phyloP scores from a whole-genome alignment of 1,284 basidiomycete genomes.

The Laetiporus sulphureus region DNA sequence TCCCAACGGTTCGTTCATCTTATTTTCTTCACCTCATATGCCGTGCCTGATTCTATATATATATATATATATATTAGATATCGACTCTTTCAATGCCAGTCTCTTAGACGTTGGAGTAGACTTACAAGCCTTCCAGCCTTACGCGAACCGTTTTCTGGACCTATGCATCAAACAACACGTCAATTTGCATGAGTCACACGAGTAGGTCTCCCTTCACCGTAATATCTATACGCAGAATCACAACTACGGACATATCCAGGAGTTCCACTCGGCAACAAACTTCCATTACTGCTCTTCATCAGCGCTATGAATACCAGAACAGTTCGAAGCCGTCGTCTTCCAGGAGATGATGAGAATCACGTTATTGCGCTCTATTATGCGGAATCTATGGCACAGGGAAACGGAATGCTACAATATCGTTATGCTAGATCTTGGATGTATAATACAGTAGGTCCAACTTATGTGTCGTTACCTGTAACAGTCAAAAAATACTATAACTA shows the following conservation, averaged over 20 bases:
- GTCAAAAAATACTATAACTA: too few relatives aligned
- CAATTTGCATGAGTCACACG: neutral
- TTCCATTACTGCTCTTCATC: conserved; percentile 3
- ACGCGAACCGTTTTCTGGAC: conserved; percentile 4
- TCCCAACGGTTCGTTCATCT: conserved; percentile 11
- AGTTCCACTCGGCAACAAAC: neutral
- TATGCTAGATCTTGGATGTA: too few relatives aligned
- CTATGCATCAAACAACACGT: conserved; percentile 6
- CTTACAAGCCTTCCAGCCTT: neutral
- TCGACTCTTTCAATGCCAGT: conserved; percentile 4
- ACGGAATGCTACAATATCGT: too few relatives aligned
- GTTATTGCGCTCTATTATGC: too few relatives aligned
- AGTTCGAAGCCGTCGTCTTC: too few relatives aligned
- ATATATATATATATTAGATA: conserved; percentile 1
- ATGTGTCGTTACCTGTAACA: too few relatives aligned
- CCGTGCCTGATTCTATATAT: neutral
- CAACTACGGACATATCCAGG: neutral
- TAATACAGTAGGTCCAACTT: too few relatives aligned
- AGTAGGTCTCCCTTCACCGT: too few relatives aligned
- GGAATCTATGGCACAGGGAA: too few relatives aligned
- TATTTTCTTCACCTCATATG: too few relatives aligned
- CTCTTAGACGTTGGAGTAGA: conserved; percentile 2
- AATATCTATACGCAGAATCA: neutral
- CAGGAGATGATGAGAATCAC: too few relatives aligned
- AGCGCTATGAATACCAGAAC: conserved; percentile 2